Evolutionary conservation across 768 basidiomycete genomes (phyloP).

Genomic region (Boletus reticulatus): DNA sequence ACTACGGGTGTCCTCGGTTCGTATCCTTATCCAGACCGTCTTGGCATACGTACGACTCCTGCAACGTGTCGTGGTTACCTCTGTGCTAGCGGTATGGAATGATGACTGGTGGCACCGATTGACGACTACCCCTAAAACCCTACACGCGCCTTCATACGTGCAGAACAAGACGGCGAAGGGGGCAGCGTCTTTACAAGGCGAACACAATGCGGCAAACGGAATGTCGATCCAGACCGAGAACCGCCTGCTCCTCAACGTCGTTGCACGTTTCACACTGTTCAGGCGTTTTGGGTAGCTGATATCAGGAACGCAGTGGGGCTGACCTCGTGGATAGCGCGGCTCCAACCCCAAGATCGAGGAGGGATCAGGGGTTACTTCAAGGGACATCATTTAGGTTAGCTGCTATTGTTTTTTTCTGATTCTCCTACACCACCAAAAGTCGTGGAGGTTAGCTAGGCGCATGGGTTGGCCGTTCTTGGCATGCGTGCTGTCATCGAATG

Average conservation of each 20-base stretch:
- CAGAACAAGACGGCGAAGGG: slow-evolving; percentile 1
- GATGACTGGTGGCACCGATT: background rate
- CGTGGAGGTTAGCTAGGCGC: background rate
- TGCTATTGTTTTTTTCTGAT: background rate
- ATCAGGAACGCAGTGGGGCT: background rate
- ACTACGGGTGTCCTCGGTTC: background rate
- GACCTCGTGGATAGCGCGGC: background rate
- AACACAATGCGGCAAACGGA: slow-evolving; percentile 1
- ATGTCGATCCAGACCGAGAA: background rate
- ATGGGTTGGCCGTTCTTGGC: background rate
- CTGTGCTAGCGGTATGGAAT: slow-evolving; percentile 1
- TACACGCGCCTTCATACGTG: slow-evolving; percentile 14
- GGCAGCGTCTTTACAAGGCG: slow-evolving; percentile 4
- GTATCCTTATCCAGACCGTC: background rate
- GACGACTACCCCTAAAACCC: slow-evolving; percentile 5
- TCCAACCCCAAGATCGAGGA: background rate
- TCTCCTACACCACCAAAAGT: background rate
- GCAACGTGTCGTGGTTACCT: background rate
- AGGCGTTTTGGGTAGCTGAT: background rate
- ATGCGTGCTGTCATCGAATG: background rate
- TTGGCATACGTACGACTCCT: background rate
- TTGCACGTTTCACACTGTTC: background rate
- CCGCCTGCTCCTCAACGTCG: background rate
- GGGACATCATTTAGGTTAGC: slow-evolving; percentile 1
- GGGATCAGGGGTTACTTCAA: background rate